Conservation (phyloP, 106 monocot species). For the Allium cepa region DNA sequence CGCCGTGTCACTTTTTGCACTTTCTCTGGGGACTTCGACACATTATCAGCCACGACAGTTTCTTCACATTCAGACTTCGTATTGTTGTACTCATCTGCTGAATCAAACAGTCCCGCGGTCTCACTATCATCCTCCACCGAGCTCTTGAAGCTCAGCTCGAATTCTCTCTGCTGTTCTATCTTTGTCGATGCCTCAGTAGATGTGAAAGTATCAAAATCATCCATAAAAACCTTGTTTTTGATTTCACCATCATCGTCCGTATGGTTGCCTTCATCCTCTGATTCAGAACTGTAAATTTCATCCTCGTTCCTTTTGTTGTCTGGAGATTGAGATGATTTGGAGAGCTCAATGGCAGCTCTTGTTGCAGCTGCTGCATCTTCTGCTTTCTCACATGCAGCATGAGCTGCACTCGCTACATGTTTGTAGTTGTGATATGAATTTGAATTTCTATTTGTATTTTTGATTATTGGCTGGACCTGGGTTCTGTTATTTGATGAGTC, state of each 20-base stretch:
- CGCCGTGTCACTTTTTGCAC: not conserved
- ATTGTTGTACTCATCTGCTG: not conserved
- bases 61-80: not conserved
- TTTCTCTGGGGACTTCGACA: too few relatives aligned
- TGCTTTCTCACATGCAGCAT: too few relatives aligned
- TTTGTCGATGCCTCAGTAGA: too few relatives aligned
- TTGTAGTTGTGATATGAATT: conserved; percentile 31
- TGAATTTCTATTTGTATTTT: too few relatives aligned
- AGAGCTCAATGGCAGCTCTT: too few relatives aligned
- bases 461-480: too few relatives aligned
- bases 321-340: too few relatives aligned
- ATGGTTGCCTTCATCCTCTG: conserved; percentile 10
- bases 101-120: not conserved
- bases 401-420: conserved; percentile 55
- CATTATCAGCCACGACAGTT: not conserved
- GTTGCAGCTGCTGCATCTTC: too few relatives aligned
- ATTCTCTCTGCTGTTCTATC: not conserved
- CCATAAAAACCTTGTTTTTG: not conserved
- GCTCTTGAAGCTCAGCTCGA: not conserved
- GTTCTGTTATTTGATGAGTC: too few relatives aligned
- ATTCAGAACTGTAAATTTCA: conserved; percentile 10
- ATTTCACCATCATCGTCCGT: not conserved
- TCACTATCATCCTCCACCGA: not conserved
- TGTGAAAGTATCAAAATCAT: too few relatives aligned
- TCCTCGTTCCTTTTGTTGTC: too few relatives aligned